These are phyloP conservation scores for Balamuthia mandrillaris DNA, from an alignment of 208 protist species.

Conservation along the genomic window DNA sequence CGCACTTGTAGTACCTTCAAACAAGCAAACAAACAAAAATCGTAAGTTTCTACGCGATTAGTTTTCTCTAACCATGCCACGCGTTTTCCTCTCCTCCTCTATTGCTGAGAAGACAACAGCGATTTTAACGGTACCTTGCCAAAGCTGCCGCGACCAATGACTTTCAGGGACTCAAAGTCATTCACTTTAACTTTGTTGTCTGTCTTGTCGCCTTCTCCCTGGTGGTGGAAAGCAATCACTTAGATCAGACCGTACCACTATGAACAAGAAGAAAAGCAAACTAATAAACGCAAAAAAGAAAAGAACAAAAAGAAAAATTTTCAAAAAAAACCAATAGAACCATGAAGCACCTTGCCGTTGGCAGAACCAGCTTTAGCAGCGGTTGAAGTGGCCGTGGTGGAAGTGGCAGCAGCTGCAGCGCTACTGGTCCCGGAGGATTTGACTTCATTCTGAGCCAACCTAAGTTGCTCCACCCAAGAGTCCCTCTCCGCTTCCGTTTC, in stretches of 20 bases:
- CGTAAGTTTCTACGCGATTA: no score
- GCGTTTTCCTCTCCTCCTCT: no score
- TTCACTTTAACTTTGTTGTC: background rate
- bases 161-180: background rate
- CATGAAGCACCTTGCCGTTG: background rate
- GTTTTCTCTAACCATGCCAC: no score
- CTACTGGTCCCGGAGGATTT: background rate
- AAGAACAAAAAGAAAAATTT: no score
- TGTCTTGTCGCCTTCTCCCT: no score
- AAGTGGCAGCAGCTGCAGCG: background rate
- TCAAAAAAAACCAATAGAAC: background rate
- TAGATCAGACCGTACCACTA: no score
- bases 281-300: no score
- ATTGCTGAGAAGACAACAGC: no score
- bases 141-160: background rate
- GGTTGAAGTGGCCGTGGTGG: background rate
- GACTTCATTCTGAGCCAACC: background rate
- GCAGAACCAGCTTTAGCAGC: background rate
- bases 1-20: conserved; percentile 69
- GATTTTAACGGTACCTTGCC: conserved; percentile 16
- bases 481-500: background rate
- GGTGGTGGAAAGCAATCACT: no score
- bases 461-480: background rate
- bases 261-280: no score
- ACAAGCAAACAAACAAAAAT: background rate